Conservation (phyloP, 257 asterid species). For the Mitragyna speciosa region DNA sequence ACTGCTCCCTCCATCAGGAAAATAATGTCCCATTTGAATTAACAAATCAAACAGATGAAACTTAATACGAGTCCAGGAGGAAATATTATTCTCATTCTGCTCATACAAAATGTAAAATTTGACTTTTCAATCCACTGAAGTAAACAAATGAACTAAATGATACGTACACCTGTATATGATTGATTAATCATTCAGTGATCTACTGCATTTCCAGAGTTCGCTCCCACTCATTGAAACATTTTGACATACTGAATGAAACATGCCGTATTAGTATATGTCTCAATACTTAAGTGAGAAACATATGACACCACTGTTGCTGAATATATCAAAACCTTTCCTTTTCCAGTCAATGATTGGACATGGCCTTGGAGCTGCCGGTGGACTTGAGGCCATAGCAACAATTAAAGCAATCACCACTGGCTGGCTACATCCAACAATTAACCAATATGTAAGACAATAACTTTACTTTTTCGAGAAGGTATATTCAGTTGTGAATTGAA, state of each 20-base stretch:
- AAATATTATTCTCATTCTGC: neutral
- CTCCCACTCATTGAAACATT: neutral
- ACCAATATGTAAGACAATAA: constrained; percentile 55
- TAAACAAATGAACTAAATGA: neutral
- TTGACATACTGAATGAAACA: neutral
- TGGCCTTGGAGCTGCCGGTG: constrained; percentile 91
- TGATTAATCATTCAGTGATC: neutral
- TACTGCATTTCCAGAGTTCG: neutral
- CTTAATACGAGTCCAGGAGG: neutral
- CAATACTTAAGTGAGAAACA: neutral
- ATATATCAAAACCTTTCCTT: neutral
- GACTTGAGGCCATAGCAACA: constrained; percentile 88
- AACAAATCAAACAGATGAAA: neutral
- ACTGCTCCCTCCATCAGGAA: neutral
- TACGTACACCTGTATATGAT: neutral
- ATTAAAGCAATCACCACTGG: constrained; percentile 82
- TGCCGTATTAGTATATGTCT: neutral
- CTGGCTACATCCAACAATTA: constrained; percentile 92
- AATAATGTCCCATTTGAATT: neutral
- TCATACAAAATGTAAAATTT: neutral
- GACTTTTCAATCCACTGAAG: neutral
- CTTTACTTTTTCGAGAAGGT: neutral
- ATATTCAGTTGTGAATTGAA: neutral
- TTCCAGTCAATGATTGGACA: constrained; percentile 90
- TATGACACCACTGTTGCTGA: neutral